Evolutionary conservation across 2,329 filamentous ascomycete species (phyloP).

Genomic region (Trematosphaeria pertusa): DNA sequence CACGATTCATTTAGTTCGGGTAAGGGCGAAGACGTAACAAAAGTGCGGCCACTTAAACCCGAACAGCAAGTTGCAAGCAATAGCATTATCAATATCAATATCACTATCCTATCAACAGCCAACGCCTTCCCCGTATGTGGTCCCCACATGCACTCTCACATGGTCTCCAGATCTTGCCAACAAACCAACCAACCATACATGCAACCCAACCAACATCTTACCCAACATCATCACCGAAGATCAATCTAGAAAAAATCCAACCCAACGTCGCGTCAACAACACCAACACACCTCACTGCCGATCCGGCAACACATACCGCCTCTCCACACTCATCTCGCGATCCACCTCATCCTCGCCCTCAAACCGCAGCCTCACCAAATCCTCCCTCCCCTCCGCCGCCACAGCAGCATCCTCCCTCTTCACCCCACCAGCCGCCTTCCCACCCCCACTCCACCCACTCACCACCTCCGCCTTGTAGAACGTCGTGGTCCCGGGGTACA

Average conservation of each 20-base stretch:
- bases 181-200: too few relatives aligned
- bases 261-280: neutral
- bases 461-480: constrained; percentile 61
- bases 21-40: too few relatives aligned
- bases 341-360: constrained; percentile 57
- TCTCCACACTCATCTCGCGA: constrained; percentile 56
- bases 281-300: constrained; percentile 14
- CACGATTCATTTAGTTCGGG: too few relatives aligned
- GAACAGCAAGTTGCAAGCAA: too few relatives aligned
- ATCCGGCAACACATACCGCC: constrained; percentile 57
- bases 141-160: neutral
- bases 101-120: neutral
- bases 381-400: constrained; percentile 49
- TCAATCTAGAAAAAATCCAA: too few relatives aligned
- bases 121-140: neutral
- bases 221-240: too few relatives aligned
- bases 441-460: constrained; percentile 46
- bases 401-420: constrained; percentile 41
- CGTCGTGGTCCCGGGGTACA: constrained; percentile 61
- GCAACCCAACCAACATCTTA: too few relatives aligned
- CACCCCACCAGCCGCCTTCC: constrained; percentile 48
- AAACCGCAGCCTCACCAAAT: constrained; percentile 54
- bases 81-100: neutral
- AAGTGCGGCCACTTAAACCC: too few relatives aligned
- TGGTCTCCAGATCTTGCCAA: neutral